Evolutionary conservation across 192 early-diverging fungal genomes (phyloP).

Genomic region (Backusella liffmaniae): DNA sequence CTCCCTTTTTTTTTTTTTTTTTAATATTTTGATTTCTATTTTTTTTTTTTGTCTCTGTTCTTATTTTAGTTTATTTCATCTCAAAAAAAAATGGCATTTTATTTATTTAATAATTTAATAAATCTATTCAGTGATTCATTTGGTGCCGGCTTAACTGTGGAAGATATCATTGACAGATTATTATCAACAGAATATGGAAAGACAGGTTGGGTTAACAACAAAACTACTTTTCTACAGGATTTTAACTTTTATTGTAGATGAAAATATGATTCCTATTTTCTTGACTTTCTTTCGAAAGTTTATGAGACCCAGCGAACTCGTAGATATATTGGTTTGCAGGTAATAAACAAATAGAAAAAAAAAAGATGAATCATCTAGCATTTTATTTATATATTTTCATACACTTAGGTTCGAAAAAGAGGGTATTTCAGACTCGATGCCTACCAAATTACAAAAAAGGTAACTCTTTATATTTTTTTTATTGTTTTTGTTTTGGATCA

Average conservation of each 20-base stretch:
- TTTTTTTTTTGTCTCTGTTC: background rate
- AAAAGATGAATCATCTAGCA: background rate
- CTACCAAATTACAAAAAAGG: slow-evolving; percentile 28
- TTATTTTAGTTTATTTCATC: background rate
- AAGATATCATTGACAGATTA: slow-evolving; percentile 17
- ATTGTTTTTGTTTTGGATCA: background rate
- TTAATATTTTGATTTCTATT: too few relatives aligned
- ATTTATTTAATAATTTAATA: background rate
- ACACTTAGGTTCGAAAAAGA: slow-evolving; percentile 24
- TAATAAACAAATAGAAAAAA: slow-evolving; percentile 1
- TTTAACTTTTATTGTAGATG: slow-evolving; percentile 16
- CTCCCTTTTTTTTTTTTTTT: background rate
- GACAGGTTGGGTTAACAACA: background rate
- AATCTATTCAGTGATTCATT: slow-evolving; percentile 15
- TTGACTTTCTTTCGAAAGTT: slow-evolving; percentile 41
- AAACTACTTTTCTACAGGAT: background rate
- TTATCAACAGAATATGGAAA: slow-evolving; percentile 10
- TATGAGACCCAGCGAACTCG: slow-evolving; percentile 33
- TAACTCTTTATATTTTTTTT: slow-evolving; percentile 1
- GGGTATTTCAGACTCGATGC: slow-evolving; percentile 6
- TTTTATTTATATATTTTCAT: background rate
- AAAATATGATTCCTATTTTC: slow-evolving; percentile 33
- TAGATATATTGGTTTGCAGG: slow-evolving; percentile 26
- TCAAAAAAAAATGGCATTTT: background rate
- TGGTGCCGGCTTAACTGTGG: slow-evolving; percentile 13